These are phyloP conservation scores for Candida jianshihensis DNA, from an alignment of 805 yeast species.

Conservation along the genomic window DNA sequence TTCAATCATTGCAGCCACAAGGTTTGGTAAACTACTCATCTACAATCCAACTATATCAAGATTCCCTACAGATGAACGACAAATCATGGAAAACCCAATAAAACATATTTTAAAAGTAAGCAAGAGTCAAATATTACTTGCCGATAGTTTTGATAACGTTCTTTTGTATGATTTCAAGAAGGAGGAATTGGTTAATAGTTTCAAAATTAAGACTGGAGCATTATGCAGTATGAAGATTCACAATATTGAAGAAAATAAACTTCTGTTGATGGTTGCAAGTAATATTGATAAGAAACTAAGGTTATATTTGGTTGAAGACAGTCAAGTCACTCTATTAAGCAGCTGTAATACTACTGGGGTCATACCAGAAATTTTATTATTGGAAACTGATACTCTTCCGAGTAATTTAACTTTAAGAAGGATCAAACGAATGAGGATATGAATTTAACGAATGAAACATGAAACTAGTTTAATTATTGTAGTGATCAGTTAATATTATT, in stretches of 20 bases:
- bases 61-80: conserved; percentile 17
- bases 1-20: conserved; percentile 15
- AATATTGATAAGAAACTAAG: conserved; percentile 9
- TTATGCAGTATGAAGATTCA: conserved; percentile 9
- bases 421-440: background rate
- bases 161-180: conserved; percentile 8
- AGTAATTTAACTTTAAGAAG: background rate
- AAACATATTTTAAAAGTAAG: conserved; percentile 8
- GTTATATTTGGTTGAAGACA: conserved; percentile 10
- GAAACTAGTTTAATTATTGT: too few relatives aligned
- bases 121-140: conserved; percentile 6
- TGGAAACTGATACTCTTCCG: conserved; percentile 4
- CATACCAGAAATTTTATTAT: conserved; percentile 5
- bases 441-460: background rate
- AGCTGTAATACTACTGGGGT: conserved; percentile 1
- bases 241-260: conserved; percentile 3
- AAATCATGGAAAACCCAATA: conserved; percentile 17
- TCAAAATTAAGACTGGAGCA: conserved; percentile 18
- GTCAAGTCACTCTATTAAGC: conserved; percentile 6
- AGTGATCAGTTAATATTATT: too few relatives aligned
- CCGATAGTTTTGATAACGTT: conserved; percentile 18
- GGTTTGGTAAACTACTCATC: conserved; percentile 18
- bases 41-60: conserved; percentile 14
- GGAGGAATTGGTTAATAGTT: conserved; percentile 6
- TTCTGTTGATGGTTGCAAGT: conserved; percentile 7